Percentiles rank a stretch among this genome's conserved stretches.
Conservation (phyloP, 2,329 filamentous ascomycete species). For the Triangularia verruculosa region DNA sequence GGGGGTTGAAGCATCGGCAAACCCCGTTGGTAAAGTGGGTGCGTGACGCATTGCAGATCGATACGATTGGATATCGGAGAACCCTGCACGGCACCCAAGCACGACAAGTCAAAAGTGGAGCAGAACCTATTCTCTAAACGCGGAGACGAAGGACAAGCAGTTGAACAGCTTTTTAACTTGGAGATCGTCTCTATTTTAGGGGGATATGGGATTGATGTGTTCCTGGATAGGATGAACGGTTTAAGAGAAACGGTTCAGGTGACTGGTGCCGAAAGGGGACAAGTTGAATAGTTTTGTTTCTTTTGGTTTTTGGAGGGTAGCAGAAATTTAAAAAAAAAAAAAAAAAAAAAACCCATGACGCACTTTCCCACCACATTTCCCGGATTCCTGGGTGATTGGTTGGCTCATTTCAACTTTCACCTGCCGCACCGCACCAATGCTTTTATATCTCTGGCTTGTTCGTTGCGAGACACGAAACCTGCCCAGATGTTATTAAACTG, state of each 20-base stretch:
- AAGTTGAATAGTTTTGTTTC: too few relatives aligned
- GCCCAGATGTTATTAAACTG: neutral
- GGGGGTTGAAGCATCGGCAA: neutral
- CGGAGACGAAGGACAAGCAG: neutral
- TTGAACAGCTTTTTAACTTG: neutral
- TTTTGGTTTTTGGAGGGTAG: neutral
- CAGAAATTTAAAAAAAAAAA: neutral
- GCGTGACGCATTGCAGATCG: constrained; percentile 1
- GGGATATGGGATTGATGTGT: neutral
- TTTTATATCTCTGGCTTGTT: too few relatives aligned
- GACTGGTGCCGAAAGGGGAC: neutral
- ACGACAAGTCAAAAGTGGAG: neutral
- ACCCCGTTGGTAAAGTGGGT: neutral
- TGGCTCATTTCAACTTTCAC: neutral
- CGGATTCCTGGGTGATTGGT: neutral
- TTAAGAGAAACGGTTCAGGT: neutral
- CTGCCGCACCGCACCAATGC: neutral
- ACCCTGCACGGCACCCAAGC: neutral
- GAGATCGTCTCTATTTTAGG: neutral
- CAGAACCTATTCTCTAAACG: neutral
- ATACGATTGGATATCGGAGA: constrained; percentile 1
- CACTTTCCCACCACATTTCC: neutral
- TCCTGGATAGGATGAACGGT: neutral
- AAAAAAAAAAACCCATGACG: neutral
- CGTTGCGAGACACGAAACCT: neutral